Percentiles rank a stretch among this genome's conserved stretches.
These are phyloP conservation scores for Lichtheimia corymbifera DNA, from an alignment of 371 early-diverging fungal genomes.

Conservation along the genomic window DNA sequence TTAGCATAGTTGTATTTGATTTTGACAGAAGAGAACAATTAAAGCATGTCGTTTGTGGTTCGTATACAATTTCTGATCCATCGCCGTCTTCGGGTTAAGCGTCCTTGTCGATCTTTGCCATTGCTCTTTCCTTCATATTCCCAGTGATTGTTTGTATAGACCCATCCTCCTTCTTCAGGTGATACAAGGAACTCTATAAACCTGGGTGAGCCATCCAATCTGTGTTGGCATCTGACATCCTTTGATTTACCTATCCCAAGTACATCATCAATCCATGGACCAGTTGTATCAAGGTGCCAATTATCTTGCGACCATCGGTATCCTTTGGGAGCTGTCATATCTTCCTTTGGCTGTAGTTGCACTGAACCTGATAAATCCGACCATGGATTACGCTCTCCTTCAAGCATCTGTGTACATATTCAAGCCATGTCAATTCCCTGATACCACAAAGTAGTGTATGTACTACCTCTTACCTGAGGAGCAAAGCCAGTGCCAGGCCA, in stretches of 20 bases:
- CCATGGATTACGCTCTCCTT: conserved; percentile 35
- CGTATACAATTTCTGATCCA: conserved; percentile 26
- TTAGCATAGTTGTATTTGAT: conserved; percentile 1
- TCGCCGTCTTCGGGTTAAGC: conserved; percentile 25
- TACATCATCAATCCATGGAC: conserved; percentile 48
- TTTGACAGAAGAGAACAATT: neutral
- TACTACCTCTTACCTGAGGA: conserved; percentile 30
- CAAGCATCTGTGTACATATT: conserved; percentile 13
- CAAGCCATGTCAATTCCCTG: neutral
- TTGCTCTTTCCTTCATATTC: conserved; percentile 15
- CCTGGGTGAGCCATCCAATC: neutral
- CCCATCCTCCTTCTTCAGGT: conserved; percentile 39
- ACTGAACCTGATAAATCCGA: conserved; percentile 36
- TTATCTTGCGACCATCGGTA: conserved; percentile 45
- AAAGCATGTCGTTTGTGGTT: conserved; percentile 1
- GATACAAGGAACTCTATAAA: conserved; percentile 15
- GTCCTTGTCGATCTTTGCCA: conserved; percentile 8
- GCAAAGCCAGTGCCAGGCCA: conserved; percentile 46
- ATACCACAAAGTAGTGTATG: neutral
- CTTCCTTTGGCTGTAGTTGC: conserved; percentile 30
- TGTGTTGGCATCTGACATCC: neutral
- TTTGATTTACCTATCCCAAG: conserved; percentile 36
- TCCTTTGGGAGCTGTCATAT: conserved; percentile 38
- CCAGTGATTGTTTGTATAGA: conserved; percentile 36
- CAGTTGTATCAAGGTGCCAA: conserved; percentile 43